Conservation (phyloP, 176 grass and related monocot species). For the Lolium multiflorum region DNA sequence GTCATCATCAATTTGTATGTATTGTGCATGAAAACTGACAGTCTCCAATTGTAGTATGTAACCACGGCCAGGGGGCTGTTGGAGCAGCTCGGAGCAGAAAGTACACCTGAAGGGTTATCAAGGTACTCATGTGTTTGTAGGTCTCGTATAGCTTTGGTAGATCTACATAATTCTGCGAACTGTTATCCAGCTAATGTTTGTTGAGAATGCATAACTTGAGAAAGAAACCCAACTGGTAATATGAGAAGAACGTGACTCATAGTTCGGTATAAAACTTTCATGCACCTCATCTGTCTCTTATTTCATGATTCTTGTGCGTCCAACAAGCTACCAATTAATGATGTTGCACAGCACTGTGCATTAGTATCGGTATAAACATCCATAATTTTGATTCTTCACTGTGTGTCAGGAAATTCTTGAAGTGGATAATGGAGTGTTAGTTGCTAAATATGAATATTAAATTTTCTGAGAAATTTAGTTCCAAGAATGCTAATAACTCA, state of each 20-base stretch:
- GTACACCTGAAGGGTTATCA: conserved; percentile 60
- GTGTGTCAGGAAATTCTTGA: neutral
- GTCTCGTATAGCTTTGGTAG: neutral
- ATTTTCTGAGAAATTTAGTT: neutral
- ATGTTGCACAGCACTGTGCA: conserved; percentile 9
- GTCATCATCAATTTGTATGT: conserved; percentile 4
- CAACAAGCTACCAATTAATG: neutral
- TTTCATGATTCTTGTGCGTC: neutral
- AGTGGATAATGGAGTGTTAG: neutral
- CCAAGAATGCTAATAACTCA: neutral
- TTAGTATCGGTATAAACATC: neutral
- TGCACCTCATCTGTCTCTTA: neutral
- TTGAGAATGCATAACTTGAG: neutral
- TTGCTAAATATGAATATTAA: neutral
- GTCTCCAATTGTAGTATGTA: conserved; percentile 62
- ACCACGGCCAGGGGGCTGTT: conserved; percentile 80
- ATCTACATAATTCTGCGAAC: neutral
- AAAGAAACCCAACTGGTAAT: neutral
- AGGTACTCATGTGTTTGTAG: conserved; percentile 23
- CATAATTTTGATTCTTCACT: conserved; percentile 2
- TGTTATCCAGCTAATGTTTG: neutral
- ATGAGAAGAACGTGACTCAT: neutral
- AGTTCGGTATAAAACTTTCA: neutral
- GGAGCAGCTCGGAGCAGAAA: conserved; percentile 83
- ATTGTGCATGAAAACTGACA: conserved; percentile 19